Conservation (phyloP, 257 asterid species). For the Ophiorrhiza pumila region DNA sequence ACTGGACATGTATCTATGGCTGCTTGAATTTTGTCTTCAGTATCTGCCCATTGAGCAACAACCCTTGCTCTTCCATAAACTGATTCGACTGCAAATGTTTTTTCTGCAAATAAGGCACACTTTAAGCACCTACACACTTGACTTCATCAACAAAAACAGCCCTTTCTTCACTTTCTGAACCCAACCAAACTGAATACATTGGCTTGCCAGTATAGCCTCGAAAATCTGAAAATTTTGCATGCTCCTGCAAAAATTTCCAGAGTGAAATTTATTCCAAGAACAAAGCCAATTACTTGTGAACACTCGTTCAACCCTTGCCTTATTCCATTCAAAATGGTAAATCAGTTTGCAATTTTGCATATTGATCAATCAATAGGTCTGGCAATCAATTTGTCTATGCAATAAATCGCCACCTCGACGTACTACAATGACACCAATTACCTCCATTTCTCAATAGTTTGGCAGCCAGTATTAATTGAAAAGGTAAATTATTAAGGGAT, state of each 20-base stretch:
- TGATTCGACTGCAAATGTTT: slow-evolving; percentile 82
- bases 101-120: slow-evolving; percentile 79
- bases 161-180: slow-evolving; percentile 61
- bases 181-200: slow-evolving; percentile 69
- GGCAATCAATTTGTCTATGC: no score
- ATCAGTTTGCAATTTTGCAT: no score
- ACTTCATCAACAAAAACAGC: slow-evolving; percentile 91
- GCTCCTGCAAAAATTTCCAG: slow-evolving; percentile 45
- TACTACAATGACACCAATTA: no score
- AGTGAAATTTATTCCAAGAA: background rate
- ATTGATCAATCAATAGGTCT: no score
- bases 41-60: slow-evolving; percentile 93
- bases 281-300: no score
- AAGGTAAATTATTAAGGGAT: no score
- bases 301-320: no score
- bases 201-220: slow-evolving; percentile 89
- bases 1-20: slow-evolving; percentile 84
- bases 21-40: slow-evolving; percentile 68
- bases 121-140: slow-evolving; percentile 92
- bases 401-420: no score
- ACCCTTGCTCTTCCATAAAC: slow-evolving; percentile 86
- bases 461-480: no score
- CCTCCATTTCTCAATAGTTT: no score
- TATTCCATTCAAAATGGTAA: no score
- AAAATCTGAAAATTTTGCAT: slow-evolving; percentile 68